phyloP scores from a whole-genome alignment of 805 yeast genomes.

The Hyphopichia homilentoma region DNA sequence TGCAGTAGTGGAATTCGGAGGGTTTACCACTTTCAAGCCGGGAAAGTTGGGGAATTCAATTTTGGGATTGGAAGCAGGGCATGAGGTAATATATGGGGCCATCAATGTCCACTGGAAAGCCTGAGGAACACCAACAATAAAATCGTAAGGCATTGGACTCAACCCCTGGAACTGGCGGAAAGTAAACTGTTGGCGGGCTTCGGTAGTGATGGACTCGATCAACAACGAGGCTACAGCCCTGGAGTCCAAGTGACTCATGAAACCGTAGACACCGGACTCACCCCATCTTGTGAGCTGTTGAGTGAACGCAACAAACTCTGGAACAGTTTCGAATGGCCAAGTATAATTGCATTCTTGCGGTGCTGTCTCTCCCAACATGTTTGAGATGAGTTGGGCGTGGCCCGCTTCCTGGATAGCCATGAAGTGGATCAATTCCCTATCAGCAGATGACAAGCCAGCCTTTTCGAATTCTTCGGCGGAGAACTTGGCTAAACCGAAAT shows the following conservation, averaged over 20 bases:
- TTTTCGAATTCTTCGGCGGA: conserved; percentile 2
- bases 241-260: conserved; percentile 2
- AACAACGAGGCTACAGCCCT: conserved; percentile 1
- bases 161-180: conserved; percentile 3
- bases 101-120: conserved; percentile 2
- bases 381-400: conserved; percentile 1
- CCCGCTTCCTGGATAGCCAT: conserved; percentile 3
- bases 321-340: conserved; percentile 2
- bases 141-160: conserved; percentile 1
- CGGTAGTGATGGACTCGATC: background rate
- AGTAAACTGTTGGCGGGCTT: conserved; percentile 1
- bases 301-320: conserved; percentile 1
- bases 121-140: conserved; percentile 2
- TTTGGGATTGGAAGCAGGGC: conserved; percentile 1
- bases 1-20: background rate
- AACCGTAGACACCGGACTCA: conserved; percentile 2
- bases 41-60: conserved; percentile 1
- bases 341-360: conserved; percentile 1
- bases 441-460: conserved; percentile 2
- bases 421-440: conserved; percentile 2
- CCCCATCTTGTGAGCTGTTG: conserved; percentile 2
- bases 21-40: background rate
- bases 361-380: conserved; percentile 1
- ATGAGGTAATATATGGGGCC: conserved; percentile 2
- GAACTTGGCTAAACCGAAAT: conserved; percentile 1